phyloP scores from a whole-genome alignment of 192 early-diverging fungal genomes.

The Entomortierella lignicola region DNA sequence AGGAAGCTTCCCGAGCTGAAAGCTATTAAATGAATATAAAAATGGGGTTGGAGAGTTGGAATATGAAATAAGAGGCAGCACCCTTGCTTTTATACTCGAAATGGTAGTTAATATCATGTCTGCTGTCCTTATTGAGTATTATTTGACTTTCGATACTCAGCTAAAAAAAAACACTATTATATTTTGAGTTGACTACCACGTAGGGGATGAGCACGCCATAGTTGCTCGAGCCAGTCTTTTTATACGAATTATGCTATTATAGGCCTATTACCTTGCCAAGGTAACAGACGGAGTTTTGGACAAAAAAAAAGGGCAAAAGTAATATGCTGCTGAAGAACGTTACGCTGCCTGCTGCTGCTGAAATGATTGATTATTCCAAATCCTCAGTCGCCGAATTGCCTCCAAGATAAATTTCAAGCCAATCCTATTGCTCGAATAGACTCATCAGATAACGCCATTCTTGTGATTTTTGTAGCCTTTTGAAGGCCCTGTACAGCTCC shows the following conservation, averaged over 20 bases:
- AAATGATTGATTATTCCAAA: too few relatives aligned
- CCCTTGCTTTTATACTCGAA: not conserved
- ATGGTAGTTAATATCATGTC: not conserved
- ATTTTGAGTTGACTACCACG: not conserved
- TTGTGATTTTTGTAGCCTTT: not conserved
- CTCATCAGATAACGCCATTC: constrained; percentile 33
- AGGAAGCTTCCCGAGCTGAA: too few relatives aligned
- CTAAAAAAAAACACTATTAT: not conserved
- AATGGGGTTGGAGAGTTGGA: not conserved
- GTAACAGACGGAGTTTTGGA: too few relatives aligned
- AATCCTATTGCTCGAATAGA: constrained; percentile 10
- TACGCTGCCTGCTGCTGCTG: too few relatives aligned
- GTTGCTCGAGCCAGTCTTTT: constrained; percentile 9
- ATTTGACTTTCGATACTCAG: too few relatives aligned
- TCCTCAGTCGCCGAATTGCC: constrained; percentile 19
- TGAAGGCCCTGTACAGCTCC: not conserved
- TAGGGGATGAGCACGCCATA: constrained; percentile 17
- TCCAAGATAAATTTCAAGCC: constrained; percentile 2
- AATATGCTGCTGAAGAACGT: too few relatives aligned
- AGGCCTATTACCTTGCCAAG: too few relatives aligned
- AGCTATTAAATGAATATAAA: not conserved
- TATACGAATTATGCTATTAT: not conserved
- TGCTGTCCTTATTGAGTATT: too few relatives aligned
- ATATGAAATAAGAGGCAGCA: not conserved
- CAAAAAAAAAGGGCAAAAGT: too few relatives aligned